Evolutionary conservation across 805 yeast genomes (phyloP).

Genomic region (Wickerhamiella australiensis): DNA sequence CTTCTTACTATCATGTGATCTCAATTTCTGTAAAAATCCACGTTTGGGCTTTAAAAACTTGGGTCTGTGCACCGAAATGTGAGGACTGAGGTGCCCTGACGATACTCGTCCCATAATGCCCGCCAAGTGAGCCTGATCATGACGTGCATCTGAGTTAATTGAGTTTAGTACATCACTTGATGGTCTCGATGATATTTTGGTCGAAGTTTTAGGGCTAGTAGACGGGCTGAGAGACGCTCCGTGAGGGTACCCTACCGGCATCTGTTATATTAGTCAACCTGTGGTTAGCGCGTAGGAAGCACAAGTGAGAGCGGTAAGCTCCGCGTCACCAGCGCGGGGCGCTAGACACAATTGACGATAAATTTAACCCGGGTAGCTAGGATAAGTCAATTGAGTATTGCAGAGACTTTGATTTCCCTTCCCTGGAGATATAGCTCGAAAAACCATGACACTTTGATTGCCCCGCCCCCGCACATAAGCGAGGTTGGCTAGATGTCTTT

Average conservation of each 20-base stretch:
- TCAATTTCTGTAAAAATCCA: slow-evolving; percentile 3
- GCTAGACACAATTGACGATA: too few relatives aligned
- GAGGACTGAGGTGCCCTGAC: slow-evolving; percentile 1
- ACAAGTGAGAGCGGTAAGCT: too few relatives aligned
- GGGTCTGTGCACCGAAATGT: not conserved
- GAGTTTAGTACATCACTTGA: not conserved
- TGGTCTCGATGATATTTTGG: not conserved
- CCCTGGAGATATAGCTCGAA: too few relatives aligned
- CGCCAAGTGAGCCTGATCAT: not conserved
- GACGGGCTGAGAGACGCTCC: slow-evolving; percentile 7
- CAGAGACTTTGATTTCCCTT: too few relatives aligned
- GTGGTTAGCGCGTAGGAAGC: not conserved
- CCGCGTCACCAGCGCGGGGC: too few relatives aligned
- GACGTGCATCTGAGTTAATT: not conserved
- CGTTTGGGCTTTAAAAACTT: not conserved
- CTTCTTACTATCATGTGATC: slow-evolving; percentile 4
- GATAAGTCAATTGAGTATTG: too few relatives aligned
- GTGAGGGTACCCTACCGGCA: slow-evolving; percentile 2
- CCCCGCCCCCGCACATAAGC: too few relatives aligned
- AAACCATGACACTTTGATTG: too few relatives aligned
- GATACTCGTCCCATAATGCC: not conserved
- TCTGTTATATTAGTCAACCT: not conserved
- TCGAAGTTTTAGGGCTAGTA: slow-evolving; percentile 1
- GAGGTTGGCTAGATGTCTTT: too few relatives aligned
- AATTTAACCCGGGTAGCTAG: too few relatives aligned